Evolutionary conservation across 2,329 filamentous ascomycete species (phyloP), one percentile per base, ranked within the genome.

Genomic region (Fusarium staphyleae): DNA sequence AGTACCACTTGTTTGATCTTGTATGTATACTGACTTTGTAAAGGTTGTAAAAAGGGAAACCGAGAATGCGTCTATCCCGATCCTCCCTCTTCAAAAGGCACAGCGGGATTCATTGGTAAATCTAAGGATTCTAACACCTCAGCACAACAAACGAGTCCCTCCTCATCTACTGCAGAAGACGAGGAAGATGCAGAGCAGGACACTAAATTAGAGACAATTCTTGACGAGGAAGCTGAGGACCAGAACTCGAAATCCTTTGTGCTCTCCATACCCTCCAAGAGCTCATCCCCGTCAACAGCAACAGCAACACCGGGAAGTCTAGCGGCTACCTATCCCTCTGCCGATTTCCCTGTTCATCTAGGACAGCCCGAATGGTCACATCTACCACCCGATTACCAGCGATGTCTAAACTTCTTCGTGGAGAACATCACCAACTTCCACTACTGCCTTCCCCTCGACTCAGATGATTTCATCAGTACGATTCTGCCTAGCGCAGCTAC

Each of bases 61-160:
- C 85, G 95, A 74, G 91, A 96, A 61, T 99, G 95, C 72, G 81
- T 89, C 52, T 99, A 97, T 71, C 93, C 95, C 3, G 91, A 93
- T 40, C 79, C 87, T 24, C 77, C 84, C 39, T 71, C 75, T 9
- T 66, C 76, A 32, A 82, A 79, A 58, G 70, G 75, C 18, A 54
- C 62, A 22, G 36, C 59, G 44, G 55, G 48, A 9, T 48, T 60
- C 24, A 45, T 50, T 33, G 37, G 57, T 14, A 69, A 73, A 62
- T 66, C 71, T 16, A 80, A 75, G 59, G 77, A 81, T n/a, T 32
- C 60, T 40, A 37, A 66, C 50, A 28, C 66, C 26, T 57, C 69
- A 2, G 73, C 74, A 37, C 76, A 77, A 55, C 75, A 76, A 45
- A 69, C 74, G 19, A 84, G 82, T 55, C 80, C 80, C 2, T 77